A percentile compares a stretch with the other conserved stretches of the same genome.
Evolutionary conservation across 129 eudicot genomes (phyloP).

Genomic region (Mikania micrantha): DNA sequence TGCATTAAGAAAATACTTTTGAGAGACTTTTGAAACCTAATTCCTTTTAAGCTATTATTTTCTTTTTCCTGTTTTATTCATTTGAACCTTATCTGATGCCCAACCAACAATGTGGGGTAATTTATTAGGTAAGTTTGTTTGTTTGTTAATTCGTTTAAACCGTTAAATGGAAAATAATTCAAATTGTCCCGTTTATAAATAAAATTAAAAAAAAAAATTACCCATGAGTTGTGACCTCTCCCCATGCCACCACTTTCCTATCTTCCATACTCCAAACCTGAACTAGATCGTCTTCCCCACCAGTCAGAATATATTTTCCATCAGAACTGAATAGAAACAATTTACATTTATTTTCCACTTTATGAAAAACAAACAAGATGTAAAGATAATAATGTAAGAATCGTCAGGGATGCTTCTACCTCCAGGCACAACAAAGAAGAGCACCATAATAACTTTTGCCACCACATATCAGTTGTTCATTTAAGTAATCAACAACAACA

Average conservation of each 20-base stretch:
- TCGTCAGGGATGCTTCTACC: conserved; percentile 33
- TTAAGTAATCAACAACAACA: conserved; percentile 79
- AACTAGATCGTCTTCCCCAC: conserved; percentile 93
- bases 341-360: not conserved
- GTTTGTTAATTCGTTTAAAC: not conserved
- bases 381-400: conserved; percentile 10
- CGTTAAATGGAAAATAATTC: not conserved
- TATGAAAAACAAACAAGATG: not conserved
- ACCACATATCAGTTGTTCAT: conserved; percentile 77
- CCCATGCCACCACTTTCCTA: conserved; percentile 90
- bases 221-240: conserved; percentile 96
- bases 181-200: not conserved
- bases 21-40: not conserved
- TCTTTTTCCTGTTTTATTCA: too few relatives aligned
- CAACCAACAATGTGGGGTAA: too few relatives aligned
- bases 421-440: conserved; percentile 91
- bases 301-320: conserved; percentile 79
- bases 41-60: not conserved
- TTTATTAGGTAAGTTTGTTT: too few relatives aligned
- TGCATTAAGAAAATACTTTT: not conserved
- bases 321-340: conserved; percentile 45
- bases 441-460: conserved; percentile 92
- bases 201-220: conserved; percentile 20
- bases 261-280: conserved; percentile 98
- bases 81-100: too few relatives aligned